Conservation (phyloP, 148 eudicot species). For the Fagopyrum esculentum region DNA sequence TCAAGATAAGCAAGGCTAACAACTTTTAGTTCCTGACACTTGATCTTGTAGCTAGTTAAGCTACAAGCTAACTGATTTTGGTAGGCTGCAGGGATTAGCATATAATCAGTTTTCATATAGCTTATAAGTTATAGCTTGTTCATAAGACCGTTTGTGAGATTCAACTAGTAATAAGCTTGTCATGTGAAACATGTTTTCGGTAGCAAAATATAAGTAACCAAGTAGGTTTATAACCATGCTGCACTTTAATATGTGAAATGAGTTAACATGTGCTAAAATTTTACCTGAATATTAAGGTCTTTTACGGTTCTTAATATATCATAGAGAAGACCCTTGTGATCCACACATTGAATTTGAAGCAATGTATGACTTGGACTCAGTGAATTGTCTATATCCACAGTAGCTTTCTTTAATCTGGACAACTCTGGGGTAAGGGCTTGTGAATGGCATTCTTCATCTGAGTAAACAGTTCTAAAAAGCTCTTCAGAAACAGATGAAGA, state of each 20-base stretch:
- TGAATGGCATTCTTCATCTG: conserved; percentile 43
- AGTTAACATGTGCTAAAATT: conserved; percentile 13
- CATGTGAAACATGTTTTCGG: neutral
- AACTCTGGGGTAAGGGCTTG: conserved; percentile 70
- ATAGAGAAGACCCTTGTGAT: conserved; percentile 82
- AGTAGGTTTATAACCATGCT: neutral
- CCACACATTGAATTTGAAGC: conserved; percentile 70
- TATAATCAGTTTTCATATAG: neutral
- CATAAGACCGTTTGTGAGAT: neutral
- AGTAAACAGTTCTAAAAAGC: conserved; percentile 47
- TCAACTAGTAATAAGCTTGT: neutral
- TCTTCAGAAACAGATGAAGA: conserved; percentile 62
- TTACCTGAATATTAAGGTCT: conserved; percentile 62
- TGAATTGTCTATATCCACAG: conserved; percentile 57
- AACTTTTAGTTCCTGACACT: neutral
- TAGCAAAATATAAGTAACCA: neutral
- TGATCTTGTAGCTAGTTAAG: neutral
- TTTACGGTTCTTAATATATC: conserved; percentile 74
- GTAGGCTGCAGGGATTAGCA: neutral
- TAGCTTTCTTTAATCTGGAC: conserved; percentile 44
- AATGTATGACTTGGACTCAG: conserved; percentile 74
- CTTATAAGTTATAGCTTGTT: neutral
- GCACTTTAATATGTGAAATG: neutral
- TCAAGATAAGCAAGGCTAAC: neutral
- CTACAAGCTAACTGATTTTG: neutral